A percentile compares a stretch with the other conserved stretches of the same genome.
Conservation (phyloP, 129 eudicot species). For the Centella asiatica region DNA sequence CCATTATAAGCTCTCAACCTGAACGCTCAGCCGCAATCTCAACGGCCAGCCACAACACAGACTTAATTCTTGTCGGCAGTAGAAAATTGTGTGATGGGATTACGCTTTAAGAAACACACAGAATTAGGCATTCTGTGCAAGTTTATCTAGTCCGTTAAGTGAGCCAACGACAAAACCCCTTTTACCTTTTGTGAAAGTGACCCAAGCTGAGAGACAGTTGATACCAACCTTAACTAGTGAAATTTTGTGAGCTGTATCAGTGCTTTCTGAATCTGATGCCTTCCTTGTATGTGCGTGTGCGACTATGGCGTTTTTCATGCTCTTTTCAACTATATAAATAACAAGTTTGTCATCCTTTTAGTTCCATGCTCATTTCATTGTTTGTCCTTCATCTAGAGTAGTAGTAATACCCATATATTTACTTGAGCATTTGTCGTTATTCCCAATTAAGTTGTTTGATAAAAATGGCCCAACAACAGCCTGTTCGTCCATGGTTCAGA, state of each 20-base stretch:
- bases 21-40: background rate
- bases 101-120: background rate
- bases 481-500: constrained; percentile 41
- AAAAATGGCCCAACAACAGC: constrained; percentile 51
- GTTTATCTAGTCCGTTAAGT: background rate
- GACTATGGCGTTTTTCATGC: constrained; percentile 15
- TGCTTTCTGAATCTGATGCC: constrained; percentile 33
- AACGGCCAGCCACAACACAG: background rate
- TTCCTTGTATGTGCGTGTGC: constrained; percentile 19
- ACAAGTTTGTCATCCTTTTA: background rate
- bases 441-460: background rate
- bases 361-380: background rate
- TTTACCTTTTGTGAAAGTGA: constrained; percentile 3
- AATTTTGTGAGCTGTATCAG: constrained; percentile 12
- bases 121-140: background rate
- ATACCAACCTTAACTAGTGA: constrained; percentile 14
- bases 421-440: background rate
- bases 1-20: too few relatives aligned
- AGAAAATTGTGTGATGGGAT: background rate
- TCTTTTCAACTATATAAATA: constrained; percentile 11
- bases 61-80: background rate
- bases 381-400: constrained; percentile 2
- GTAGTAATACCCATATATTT: too few relatives aligned
- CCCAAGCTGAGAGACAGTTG: constrained; percentile 14
- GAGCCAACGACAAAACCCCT: background rate